Evolutionary conservation across 345 rosid genomes (phyloP).

Genomic region (Moricandia arvensis): DNA sequence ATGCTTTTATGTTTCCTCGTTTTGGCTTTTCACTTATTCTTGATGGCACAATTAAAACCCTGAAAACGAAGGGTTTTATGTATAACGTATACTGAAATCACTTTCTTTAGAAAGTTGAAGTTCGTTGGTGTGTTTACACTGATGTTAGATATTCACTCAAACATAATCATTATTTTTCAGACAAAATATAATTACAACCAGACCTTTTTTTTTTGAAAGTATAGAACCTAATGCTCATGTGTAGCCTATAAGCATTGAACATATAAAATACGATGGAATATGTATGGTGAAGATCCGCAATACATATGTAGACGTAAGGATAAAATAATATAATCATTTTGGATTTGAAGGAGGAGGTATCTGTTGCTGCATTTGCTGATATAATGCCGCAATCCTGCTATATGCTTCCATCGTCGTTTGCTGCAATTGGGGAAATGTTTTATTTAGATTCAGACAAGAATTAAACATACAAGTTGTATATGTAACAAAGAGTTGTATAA

Average conservation of each 20-base stretch:
- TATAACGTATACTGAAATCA: background rate
- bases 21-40: background rate
- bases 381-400: too few species aligned
- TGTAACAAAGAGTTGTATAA: too few species aligned
- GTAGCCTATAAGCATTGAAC: background rate
- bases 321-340: conserved; percentile 33
- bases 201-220: background rate
- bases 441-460: background rate
- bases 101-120: background rate
- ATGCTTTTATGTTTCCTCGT: conserved; percentile 9
- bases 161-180: background rate
- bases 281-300: background rate
- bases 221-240: background rate
- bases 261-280: background rate
- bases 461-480: background rate
- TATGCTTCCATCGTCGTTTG: conserved; percentile 74
- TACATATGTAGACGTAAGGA: conserved; percentile 2
- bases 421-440: background rate
- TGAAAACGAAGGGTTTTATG: conserved; percentile 1
- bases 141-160: conserved; percentile 6
- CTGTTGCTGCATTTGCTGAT: too few species aligned
- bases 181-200: background rate
- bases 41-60: background rate
- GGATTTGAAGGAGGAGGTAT: conserved; percentile 54
- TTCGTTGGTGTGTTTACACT: background rate